Evolutionary conservation across 129 eudicot genomes (phyloP).

Genomic region (Pseudognaphalium luteoalbum): DNA sequence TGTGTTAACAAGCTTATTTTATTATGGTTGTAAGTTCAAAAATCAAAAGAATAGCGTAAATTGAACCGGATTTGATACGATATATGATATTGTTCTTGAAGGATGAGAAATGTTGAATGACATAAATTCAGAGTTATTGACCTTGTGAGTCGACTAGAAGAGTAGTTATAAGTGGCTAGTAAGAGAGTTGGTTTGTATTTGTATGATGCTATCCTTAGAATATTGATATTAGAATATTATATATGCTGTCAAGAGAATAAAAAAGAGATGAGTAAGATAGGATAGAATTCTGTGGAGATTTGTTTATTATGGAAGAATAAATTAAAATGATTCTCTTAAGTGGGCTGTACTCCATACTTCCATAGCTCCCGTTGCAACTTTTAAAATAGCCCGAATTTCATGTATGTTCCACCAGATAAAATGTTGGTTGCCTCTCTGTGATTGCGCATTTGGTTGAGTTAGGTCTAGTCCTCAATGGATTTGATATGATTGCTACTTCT

Average conservation of each 20-base stretch:
- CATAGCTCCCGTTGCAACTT: background rate
- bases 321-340: background rate
- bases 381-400: background rate
- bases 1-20: background rate
- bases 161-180: conserved; percentile 11
- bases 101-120: background rate
- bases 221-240: background rate
- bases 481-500: background rate
- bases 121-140: background rate
- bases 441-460: background rate
- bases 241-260: conserved; percentile 3
- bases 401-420: background rate
- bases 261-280: conserved; percentile 9
- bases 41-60: conserved; percentile 3
- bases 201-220: background rate
- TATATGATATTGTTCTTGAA: background rate
- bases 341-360: background rate
- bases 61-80: background rate
- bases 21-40: background rate
- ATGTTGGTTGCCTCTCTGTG: background rate
- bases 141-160: conserved; percentile 16
- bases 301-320: conserved; percentile 6
- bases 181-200: background rate
- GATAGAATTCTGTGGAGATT: background rate
- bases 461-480: conserved; percentile 4